Evolutionary conservation across 768 basidiomycete species (phyloP).

Genomic region (Cantharellus anzutake): DNA sequence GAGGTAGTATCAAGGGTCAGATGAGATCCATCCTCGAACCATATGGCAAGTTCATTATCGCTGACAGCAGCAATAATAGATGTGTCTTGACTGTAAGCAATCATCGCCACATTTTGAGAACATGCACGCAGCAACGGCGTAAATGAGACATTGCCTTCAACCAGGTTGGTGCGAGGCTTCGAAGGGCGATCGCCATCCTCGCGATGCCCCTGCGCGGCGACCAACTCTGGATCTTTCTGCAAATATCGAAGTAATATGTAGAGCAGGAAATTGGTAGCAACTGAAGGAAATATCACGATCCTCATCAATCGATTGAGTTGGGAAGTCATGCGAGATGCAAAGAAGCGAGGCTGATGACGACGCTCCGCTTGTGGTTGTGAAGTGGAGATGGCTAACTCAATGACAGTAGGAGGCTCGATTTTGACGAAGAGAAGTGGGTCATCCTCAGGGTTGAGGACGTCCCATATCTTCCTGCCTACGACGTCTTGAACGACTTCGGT

Average conservation of each 20-base stretch:
- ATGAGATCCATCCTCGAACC: slow-evolving; percentile 22
- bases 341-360: not conserved
- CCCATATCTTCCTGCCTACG: slow-evolving; percentile 37
- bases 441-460: slow-evolving; percentile 48
- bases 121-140: slow-evolving; percentile 65
- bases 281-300: slow-evolving; percentile 73
- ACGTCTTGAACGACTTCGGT: too few relatives aligned
- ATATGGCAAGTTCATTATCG: slow-evolving; percentile 58
- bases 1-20: not conserved
- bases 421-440: slow-evolving; percentile 53
- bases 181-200: slow-evolving; percentile 28
- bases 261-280: slow-evolving; percentile 48
- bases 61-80: slow-evolving; percentile 49
- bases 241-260: slow-evolving; percentile 70
- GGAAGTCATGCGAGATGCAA: slow-evolving; percentile 20
- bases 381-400: slow-evolving; percentile 34
- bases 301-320: slow-evolving; percentile 38
- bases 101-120: slow-evolving; percentile 61
- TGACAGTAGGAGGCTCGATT: slow-evolving; percentile 58
- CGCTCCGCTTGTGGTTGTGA: not conserved
- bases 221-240: slow-evolving; percentile 75
- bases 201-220: slow-evolving; percentile 56
- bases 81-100: slow-evolving; percentile 54
- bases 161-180: slow-evolving; percentile 1
- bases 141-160: slow-evolving; percentile 26